Percentiles rank a stretch among this genome's conserved stretches.
These are phyloP conservation scores for Rosa chinensis DNA, from an alignment of 306 rosid species.

Conservation along the genomic window DNA sequence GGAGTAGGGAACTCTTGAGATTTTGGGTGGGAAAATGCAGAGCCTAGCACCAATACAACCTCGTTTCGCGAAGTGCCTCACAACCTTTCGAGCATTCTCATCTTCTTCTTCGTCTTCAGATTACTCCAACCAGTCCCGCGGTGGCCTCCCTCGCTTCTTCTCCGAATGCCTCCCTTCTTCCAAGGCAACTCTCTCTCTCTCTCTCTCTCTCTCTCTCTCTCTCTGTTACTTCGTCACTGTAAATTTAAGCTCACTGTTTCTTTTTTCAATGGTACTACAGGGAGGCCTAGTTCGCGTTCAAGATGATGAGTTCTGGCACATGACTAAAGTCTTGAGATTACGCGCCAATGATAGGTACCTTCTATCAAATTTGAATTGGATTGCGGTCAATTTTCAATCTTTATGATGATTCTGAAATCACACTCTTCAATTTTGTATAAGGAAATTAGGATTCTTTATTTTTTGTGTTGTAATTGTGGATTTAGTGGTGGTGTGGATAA, in stretches of 20 bases:
- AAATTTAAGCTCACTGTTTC: neutral
- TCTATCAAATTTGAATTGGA: neutral
- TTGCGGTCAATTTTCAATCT: neutral
- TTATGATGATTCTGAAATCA: slow-evolving; percentile 1
- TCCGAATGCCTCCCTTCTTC: slow-evolving; percentile 72
- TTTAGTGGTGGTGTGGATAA: slow-evolving; percentile 25
- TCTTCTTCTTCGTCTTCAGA: slow-evolving; percentile 51
- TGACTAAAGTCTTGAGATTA: slow-evolving; percentile 86
- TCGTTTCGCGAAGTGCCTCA: slow-evolving; percentile 36
- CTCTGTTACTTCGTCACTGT: neutral
- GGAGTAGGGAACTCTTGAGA: too few species aligned
- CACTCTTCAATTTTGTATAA: neutral
- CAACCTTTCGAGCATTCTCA: slow-evolving; percentile 51
- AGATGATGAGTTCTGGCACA: slow-evolving; percentile 95
- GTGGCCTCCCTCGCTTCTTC: slow-evolving; percentile 90
- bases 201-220: slow-evolving; percentile 23
- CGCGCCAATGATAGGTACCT: slow-evolving; percentile 65
- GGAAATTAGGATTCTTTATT: neutral
- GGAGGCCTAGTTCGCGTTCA: slow-evolving; percentile 63
- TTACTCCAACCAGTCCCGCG: slow-evolving; percentile 69
- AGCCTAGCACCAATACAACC: slow-evolving; percentile 44
- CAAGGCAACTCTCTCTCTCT: slow-evolving; percentile 50
- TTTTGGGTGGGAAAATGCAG: slow-evolving; percentile 46
- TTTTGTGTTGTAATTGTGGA: neutral
- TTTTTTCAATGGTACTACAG: slow-evolving; percentile 37